Percentiles rank a stretch among this genome's conserved stretches.
These are phyloP conservation scores for Heterobasidion annosum DNA, from an alignment of 1,284 basidiomycete genomes.

Conservation along the genomic window DNA sequence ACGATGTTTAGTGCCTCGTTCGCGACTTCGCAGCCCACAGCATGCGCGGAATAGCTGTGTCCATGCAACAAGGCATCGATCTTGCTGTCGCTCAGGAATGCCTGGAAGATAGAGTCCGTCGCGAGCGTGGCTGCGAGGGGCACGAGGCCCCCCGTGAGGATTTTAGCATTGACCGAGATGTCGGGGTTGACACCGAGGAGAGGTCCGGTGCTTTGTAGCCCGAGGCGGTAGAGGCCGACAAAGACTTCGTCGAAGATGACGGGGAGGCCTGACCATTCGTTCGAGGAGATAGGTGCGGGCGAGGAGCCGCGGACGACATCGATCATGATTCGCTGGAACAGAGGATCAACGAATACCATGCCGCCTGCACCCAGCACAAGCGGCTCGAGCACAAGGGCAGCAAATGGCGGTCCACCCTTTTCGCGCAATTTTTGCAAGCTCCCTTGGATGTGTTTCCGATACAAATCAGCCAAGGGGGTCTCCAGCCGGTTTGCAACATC, in stretches of 20 bases:
- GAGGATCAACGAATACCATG: slow-evolving; percentile 96
- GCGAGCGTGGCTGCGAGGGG: slow-evolving; percentile 86
- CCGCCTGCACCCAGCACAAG: slow-evolving; percentile 93
- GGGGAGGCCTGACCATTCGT: slow-evolving; percentile 69
- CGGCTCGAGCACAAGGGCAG: slow-evolving; percentile 85
- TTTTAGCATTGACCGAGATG: slow-evolving; percentile 89
- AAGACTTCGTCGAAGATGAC: slow-evolving; percentile 98
- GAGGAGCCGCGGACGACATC: slow-evolving; percentile 62
- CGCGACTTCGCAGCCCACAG: slow-evolving; percentile 89
- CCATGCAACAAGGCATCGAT: slow-evolving; percentile 87
- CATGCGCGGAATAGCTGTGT: slow-evolving; percentile 91
- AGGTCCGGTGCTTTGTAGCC: slow-evolving; percentile 55
- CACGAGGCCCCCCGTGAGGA: slow-evolving; percentile 88
- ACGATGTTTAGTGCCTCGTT: slow-evolving; percentile 71
- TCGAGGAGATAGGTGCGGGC: slow-evolving; percentile 5
- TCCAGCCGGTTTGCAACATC: slow-evolving; percentile 58
- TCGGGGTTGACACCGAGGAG: slow-evolving; percentile 74
- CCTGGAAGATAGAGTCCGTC: slow-evolving; percentile 68
- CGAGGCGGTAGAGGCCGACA: slow-evolving; percentile 83
- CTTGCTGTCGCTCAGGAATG: slow-evolving; percentile 75
- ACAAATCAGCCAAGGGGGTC: slow-evolving; percentile 55
- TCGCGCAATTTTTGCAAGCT: slow-evolving; percentile 44
- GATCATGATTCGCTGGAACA: slow-evolving; percentile 87
- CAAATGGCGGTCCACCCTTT: slow-evolving; percentile 34
- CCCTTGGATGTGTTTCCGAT: slow-evolving; percentile 51